Base-by-base conservation (phyloP, 2,329 filamentous ascomycete species). In the Aspergillus melleus region DNA sequence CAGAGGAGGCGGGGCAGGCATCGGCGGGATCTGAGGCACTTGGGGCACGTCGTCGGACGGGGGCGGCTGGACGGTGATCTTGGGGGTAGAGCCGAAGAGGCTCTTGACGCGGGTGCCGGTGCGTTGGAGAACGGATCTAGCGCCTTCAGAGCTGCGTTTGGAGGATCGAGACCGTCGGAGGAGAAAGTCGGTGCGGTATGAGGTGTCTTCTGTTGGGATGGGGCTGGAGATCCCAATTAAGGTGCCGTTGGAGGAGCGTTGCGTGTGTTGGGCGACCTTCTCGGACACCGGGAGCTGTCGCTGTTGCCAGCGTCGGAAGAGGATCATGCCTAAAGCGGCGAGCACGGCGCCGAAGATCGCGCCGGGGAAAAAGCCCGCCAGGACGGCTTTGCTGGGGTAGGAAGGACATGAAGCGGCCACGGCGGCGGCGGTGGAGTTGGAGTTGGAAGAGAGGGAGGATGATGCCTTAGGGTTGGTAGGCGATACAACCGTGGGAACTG, bases 291-390 rank as follows among this genome's bases (percentile, higher is more conserved):
- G 61, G 8, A 36, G 54, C 29, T 68, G 67, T 5, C 60, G 61
- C 42, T 66, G 61, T 54, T 64, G 59, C 22, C 66, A 61, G 44
- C 72, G 70, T 52, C 77, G 71, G 55, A 78, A 64, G 63, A 73
- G 77, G 57, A 74, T 70, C 42, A 74, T 66, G 57, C 87, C 71
- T 74, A 81, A 64, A 82, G 86, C 39, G 84, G 84, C 68, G 76
- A 80, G 39, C 79, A 88, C 51, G 75, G 75, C 72, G 6, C 80
- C 80, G 29, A 76, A 70, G n/a, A 79, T 55, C 16, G 78, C 66
- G 6, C 80, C 80, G 3, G 79, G 76, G 64, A 81, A 80, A 67
- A 82, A 79, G 19, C 80, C 80, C 9, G 76, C 78, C 32, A 75
- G 59, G 29, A 81, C 66, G 29, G 79, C 79, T 42, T 67, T 71